Evolutionary conservation across 352 stramenopile species (phyloP).

Genomic region (Pythium guiyangense): DNA sequence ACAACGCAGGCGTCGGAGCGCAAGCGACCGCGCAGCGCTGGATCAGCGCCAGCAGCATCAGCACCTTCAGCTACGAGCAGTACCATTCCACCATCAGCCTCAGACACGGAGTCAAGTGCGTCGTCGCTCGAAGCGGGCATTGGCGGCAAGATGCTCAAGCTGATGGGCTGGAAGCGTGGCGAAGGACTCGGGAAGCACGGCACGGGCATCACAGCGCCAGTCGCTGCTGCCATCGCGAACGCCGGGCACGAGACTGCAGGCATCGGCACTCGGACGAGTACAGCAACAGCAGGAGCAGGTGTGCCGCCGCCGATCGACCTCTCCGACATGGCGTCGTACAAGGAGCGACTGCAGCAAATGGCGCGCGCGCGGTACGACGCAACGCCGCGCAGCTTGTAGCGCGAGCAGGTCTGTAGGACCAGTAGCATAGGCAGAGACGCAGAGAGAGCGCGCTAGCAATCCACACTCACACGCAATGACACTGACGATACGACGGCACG

Average conservation of each 20-base stretch:
- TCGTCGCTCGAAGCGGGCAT: conserved; percentile 53
- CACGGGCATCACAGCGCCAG: conserved; percentile 69
- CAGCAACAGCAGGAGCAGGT: no score
- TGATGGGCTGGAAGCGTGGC: conserved; percentile 86
- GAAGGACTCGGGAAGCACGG: conserved; percentile 78
- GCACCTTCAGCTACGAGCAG: background rate
- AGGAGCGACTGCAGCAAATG: conserved; percentile 59
- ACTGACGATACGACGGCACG: background rate
- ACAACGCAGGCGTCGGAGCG: conserved; percentile 7
- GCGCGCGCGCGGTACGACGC: conserved; percentile 57
- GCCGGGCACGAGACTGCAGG: conserved; percentile 41
- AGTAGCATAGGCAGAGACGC: background rate
- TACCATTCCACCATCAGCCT: background rate
- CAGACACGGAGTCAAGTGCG: conserved; percentile 4
- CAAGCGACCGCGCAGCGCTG: conserved; percentile 11
- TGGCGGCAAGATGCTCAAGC: conserved; percentile 83
- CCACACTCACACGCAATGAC: background rate
- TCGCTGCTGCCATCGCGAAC: conserved; percentile 34
- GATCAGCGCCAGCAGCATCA: background rate
- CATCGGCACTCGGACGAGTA: conserved; percentile 33
- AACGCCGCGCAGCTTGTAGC: conserved; percentile 3
- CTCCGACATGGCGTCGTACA: conserved; percentile 45
- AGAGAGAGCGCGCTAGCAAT: background rate
- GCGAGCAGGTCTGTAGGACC: background rate
- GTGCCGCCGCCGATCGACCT: conserved; percentile 32